A percentile compares a stretch with the other conserved stretches of the same genome.
These are phyloP conservation scores for Raffaelea arxii DNA, from an alignment of 2,329 filamentous ascomycete species.

Conservation along the genomic window DNA sequence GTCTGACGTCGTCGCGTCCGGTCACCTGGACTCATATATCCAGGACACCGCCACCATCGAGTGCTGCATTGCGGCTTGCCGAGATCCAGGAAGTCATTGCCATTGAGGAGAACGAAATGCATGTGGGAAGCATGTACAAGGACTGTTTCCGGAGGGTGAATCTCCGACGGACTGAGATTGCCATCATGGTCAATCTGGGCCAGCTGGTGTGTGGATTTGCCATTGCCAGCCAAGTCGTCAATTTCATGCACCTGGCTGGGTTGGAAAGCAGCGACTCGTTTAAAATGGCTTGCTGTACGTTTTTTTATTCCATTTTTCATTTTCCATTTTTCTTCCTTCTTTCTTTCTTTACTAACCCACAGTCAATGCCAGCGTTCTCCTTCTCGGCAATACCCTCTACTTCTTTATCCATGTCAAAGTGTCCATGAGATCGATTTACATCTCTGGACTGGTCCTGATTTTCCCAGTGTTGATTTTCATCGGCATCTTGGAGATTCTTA, in stretches of 20 bases:
- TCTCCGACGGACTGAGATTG: constrained; percentile 44
- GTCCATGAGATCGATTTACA: constrained; percentile 33
- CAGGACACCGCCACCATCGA: constrained; percentile 29
- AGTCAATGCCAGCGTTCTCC: constrained; percentile 15
- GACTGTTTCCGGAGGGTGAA: constrained; percentile 42
- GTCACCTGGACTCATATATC: constrained; percentile 11
- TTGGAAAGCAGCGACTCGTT: constrained; percentile 27
- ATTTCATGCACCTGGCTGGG: constrained; percentile 20
- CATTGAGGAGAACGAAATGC: constrained; percentile 37
- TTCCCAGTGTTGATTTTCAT: constrained; percentile 26
- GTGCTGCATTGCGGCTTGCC: constrained; percentile 31
- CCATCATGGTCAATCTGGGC: constrained; percentile 24
- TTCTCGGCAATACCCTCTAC: constrained; percentile 32
- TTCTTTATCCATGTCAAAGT: constrained; percentile 29
- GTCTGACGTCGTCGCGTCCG: not conserved
- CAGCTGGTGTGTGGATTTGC: constrained; percentile 21
- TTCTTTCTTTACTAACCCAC: not conserved
- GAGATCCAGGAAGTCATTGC: constrained; percentile 49
- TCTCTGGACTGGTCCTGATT: constrained; percentile 26
- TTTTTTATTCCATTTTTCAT: not conserved
- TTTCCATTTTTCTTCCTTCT: no score
- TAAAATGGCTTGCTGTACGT: constrained; percentile 21
- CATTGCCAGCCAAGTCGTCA: constrained; percentile 24
- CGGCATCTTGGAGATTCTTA: constrained; percentile 29
- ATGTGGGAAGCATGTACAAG: constrained; percentile 36